A percentile compares a stretch with the other conserved stretches of the same genome.
These are phyloP conservation scores for Babesia gibsoni DNA, from an alignment of 169 alveolate genomes.

Conservation along the genomic window DNA sequence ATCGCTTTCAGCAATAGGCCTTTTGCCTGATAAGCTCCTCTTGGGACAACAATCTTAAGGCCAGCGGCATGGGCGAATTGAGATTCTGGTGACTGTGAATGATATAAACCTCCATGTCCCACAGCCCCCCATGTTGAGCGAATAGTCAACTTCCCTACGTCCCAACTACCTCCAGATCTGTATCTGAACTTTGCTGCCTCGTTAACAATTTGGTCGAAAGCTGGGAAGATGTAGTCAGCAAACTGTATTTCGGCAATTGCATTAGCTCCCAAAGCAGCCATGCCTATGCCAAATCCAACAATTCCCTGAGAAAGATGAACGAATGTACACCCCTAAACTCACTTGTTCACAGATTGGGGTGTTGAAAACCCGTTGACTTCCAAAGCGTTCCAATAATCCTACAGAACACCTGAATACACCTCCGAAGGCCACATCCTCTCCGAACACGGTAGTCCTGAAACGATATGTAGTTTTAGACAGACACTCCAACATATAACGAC, in stretches of 20 bases:
- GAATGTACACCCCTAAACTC: not conserved
- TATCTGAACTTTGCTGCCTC: slow-evolving; percentile 96
- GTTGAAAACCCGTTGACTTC: slow-evolving; percentile 90
- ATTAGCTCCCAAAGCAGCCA: slow-evolving; percentile 89
- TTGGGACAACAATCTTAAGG: slow-evolving; percentile 89
- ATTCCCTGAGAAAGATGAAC: slow-evolving; percentile 79
- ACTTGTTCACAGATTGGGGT: slow-evolving; percentile 95
- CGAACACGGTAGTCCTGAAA: slow-evolving; percentile 83
- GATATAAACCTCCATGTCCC: slow-evolving; percentile 97
- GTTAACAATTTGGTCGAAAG: slow-evolving; percentile 94
- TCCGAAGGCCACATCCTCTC: slow-evolving; percentile 98
- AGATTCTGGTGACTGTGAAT: slow-evolving; percentile 95
- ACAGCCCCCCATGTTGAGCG: slow-evolving; percentile 96
- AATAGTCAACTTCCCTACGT: slow-evolving; percentile 90
- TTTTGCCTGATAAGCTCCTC: slow-evolving; percentile 94
- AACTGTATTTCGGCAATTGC: slow-evolving; percentile 97
- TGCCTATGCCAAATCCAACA: slow-evolving; percentile 95
- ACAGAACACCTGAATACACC: slow-evolving; percentile 96
- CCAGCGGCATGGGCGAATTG: slow-evolving; percentile 97
- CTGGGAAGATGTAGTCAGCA: slow-evolving; percentile 97
- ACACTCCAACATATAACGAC: too few species aligned
- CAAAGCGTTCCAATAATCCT: slow-evolving; percentile 90
- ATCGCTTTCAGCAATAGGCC: slow-evolving; percentile 85
- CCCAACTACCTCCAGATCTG: slow-evolving; percentile 90
- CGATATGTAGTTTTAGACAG: too few species aligned